Evolutionary conservation across 164 flowering plant genomes (phyloP).

Genomic region (Stephania cephalantha): DNA sequence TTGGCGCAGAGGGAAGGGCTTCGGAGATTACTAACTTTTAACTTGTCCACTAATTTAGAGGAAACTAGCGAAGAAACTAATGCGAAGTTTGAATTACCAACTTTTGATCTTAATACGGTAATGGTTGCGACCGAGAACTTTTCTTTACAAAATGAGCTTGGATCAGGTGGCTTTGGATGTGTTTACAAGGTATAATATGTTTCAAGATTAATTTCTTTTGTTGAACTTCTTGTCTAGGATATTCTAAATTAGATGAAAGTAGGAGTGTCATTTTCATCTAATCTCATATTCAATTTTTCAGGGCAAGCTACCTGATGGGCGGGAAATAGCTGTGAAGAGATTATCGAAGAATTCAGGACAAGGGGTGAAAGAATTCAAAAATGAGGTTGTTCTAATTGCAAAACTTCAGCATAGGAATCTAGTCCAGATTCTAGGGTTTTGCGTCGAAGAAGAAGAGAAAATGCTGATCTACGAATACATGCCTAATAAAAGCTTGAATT

Average conservation of each 20-base stretch:
- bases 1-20: not conserved
- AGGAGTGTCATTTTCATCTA: not conserved
- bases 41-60: not conserved
- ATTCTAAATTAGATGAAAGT: not conserved
- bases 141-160: constrained; percentile 17
- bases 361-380: constrained; percentile 30
- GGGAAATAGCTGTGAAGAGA: constrained; percentile 40
- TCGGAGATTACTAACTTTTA: not conserved
- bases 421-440: constrained; percentile 19
- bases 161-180: constrained; percentile 32
- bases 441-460: constrained; percentile 18
- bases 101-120: not conserved
- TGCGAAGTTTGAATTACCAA: constrained; percentile 1
- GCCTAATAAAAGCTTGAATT: constrained; percentile 24
- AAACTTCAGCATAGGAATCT: constrained; percentile 24
- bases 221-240: not conserved
- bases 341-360: constrained; percentile 28
- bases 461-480: constrained; percentile 22
- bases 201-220: no score
- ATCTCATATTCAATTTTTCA: constrained; percentile 1
- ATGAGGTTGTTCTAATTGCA: constrained; percentile 20
- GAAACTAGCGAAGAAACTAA: not conserved
- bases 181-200: constrained; percentile 19
- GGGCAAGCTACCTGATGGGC: constrained; percentile 27
- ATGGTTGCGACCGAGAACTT: constrained; percentile 20